Percentiles rank a stretch among this genome's conserved stretches.
Conservation (phyloP, 2,329 filamentous ascomycete species). For the Plenodomus biglobosus region DNA sequence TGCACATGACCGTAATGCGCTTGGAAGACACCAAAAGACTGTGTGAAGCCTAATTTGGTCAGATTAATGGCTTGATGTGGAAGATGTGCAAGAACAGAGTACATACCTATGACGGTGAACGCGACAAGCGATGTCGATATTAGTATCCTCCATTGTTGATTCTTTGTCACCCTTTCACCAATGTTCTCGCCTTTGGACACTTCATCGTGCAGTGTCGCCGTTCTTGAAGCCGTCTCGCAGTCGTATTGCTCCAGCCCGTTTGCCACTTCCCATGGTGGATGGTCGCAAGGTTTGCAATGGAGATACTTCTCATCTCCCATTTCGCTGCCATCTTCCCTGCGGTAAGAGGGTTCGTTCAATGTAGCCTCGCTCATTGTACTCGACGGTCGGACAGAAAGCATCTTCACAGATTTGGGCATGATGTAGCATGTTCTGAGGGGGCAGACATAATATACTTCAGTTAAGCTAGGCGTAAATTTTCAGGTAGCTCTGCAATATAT, state of each 20-base stretch:
- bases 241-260: too few relatives aligned
- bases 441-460: too few relatives aligned
- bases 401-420: too few relatives aligned
- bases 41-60: constrained; percentile 16
- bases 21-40: constrained; percentile 22
- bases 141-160: constrained; percentile 18
- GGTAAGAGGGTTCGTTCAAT: not conserved
- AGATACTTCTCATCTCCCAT: too few relatives aligned
- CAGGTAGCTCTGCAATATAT: too few relatives aligned
- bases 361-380: not conserved
- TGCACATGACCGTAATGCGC: constrained; percentile 21
- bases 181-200: constrained; percentile 4
- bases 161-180: constrained; percentile 13
- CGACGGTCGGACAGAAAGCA: not conserved
- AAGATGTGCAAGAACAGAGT: not conserved
- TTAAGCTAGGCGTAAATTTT: too few relatives aligned
- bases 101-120: constrained; percentile 20
- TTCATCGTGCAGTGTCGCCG: too few relatives aligned
- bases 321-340: not conserved
- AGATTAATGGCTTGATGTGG: not conserved
- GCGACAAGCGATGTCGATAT: constrained; percentile 13
- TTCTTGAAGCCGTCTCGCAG: too few relatives aligned
- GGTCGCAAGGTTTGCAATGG: too few relatives aligned
- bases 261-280: too few relatives aligned
- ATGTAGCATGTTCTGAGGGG: too few relatives aligned